Conservation (phyloP, 140 eudicot genomes). For the Artemisia princeps region DNA sequence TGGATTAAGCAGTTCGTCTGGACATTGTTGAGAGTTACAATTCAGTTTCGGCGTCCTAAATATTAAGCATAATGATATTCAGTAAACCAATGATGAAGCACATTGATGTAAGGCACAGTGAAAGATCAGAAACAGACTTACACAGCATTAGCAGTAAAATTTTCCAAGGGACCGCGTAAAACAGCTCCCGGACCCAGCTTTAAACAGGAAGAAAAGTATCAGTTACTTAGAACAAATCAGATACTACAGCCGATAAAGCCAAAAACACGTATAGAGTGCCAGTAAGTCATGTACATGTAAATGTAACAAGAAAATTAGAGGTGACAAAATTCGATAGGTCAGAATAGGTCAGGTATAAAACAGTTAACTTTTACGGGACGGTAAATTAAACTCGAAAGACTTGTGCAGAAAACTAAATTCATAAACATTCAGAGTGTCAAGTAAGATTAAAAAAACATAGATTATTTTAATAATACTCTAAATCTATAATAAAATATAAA, state of each 20-base stretch:
- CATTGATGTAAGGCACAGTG: slow-evolving; percentile 13
- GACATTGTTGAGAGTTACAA: slow-evolving; percentile 67
- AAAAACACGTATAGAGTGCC: slow-evolving; percentile 17
- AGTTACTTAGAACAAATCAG: slow-evolving; percentile 4
- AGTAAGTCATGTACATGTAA: slow-evolving; percentile 11
- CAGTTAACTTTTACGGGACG: not conserved
- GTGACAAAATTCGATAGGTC: not conserved
- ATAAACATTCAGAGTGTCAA: not conserved
- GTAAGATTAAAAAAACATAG: not conserved
- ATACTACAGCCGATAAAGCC: slow-evolving; percentile 7
- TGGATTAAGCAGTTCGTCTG: slow-evolving; percentile 78
- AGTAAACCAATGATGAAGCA: slow-evolving; percentile 13
- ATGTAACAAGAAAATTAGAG: not conserved
- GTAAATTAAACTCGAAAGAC: not conserved
- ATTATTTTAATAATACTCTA: not conserved
- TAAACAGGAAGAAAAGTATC: slow-evolving; percentile 24
- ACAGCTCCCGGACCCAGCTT: slow-evolving; percentile 96
- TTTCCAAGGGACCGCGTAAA: slow-evolving; percentile 78
- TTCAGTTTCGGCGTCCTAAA: slow-evolving; percentile 63
- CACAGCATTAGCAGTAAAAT: slow-evolving; percentile 54
- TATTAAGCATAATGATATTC: slow-evolving; percentile 2
- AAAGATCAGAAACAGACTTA: slow-evolving; percentile 31
- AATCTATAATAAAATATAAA: not conserved
- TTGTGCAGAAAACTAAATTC: not conserved
- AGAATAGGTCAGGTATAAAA: not conserved